phyloP scores from a whole-genome alignment of 495 filamentous ascomycete species.

The Lophiotrema nucula region DNA sequence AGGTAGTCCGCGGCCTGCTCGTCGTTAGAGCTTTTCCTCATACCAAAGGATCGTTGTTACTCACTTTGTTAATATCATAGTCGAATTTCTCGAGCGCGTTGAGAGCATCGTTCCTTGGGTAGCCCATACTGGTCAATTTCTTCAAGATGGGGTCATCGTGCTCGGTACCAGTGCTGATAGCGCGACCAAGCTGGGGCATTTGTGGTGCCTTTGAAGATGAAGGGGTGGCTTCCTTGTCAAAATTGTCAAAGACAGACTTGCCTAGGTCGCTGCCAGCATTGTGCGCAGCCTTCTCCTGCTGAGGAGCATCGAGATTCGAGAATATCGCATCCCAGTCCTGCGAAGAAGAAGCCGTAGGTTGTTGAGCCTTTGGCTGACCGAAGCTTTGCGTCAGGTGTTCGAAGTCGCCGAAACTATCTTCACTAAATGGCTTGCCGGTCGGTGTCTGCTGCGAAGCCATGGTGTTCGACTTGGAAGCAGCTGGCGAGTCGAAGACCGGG shows the following conservation, averaged over 20 bases:
- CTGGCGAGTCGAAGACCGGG: conserved; percentile 58
- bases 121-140: conserved; percentile 89
- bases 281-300: conserved; percentile 30
- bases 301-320: conserved; percentile 66
- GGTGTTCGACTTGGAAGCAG: conserved; percentile 49
- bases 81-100: conserved; percentile 88
- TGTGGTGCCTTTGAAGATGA: conserved; percentile 28
- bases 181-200: conserved; percentile 58
- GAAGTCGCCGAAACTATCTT: conserved; percentile 55
- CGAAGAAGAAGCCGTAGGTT: conserved; percentile 42
- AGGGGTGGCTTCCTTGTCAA: conserved; percentile 23
- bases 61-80: conserved; percentile 92
- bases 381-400: conserved; percentile 39
- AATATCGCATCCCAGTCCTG: conserved; percentile 98
- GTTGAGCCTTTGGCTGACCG: conserved; percentile 37
- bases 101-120: conserved; percentile 73
- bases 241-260: conserved; percentile 23
- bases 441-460: conserved; percentile 56
- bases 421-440: conserved; percentile 50
- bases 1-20: conserved; percentile 40
- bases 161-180: conserved; percentile 69
- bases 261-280: conserved; percentile 13
- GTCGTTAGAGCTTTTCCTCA: not conserved
- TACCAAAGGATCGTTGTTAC: conserved; percentile 29
- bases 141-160: conserved; percentile 91